Evolutionary conservation across 2,329 filamentous ascomycete genomes (phyloP).

Genomic region (Cryphonectria carpinicola): DNA sequence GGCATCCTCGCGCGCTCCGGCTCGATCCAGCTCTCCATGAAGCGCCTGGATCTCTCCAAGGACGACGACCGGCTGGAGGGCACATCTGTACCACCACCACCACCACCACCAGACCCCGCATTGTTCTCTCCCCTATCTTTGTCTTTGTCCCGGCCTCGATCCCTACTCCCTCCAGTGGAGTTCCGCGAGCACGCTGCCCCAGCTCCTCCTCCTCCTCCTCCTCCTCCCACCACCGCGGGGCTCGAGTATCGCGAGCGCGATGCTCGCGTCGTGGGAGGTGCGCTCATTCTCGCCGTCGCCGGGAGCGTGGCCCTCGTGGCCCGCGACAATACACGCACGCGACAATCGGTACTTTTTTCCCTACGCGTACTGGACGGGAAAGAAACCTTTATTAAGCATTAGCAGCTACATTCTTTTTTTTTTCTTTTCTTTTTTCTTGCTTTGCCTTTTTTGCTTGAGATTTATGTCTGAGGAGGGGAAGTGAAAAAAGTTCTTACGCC

Average conservation of each 20-base stretch:
- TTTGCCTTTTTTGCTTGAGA: neutral
- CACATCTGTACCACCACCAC: neutral
- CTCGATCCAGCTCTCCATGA: conserved; percentile 64
- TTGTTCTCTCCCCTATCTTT: conserved; percentile 22
- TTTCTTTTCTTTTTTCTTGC: neutral
- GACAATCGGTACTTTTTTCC: conserved; percentile 10
- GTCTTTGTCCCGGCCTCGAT: conserved; percentile 21
- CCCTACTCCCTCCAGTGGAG: conserved; percentile 30
- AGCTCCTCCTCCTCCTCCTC: conserved; percentile 41
- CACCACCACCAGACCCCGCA: neutral
- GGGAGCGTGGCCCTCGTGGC: conserved; percentile 30
- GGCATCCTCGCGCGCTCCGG: conserved; percentile 63
- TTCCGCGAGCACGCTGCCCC: conserved; percentile 33
- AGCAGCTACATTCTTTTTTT: neutral
- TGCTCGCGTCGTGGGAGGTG: conserved; percentile 48
- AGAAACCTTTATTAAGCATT: neutral
- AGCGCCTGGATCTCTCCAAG: conserved; percentile 42
- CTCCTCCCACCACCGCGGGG: conserved; percentile 38
- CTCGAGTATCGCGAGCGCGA: conserved; percentile 63
- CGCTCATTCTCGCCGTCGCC: conserved; percentile 24
- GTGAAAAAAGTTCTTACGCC: neutral
- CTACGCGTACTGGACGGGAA: conserved; percentile 9
- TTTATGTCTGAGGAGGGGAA: too few relatives aligned
- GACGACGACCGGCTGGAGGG: conserved; percentile 21
- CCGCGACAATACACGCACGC: conserved; percentile 18